Percentiles rank a stretch among this genome's conserved stretches.
phyloP scores from a whole-genome alignment of 306 rosid species.

The Cucurbita ficifolia region DNA sequence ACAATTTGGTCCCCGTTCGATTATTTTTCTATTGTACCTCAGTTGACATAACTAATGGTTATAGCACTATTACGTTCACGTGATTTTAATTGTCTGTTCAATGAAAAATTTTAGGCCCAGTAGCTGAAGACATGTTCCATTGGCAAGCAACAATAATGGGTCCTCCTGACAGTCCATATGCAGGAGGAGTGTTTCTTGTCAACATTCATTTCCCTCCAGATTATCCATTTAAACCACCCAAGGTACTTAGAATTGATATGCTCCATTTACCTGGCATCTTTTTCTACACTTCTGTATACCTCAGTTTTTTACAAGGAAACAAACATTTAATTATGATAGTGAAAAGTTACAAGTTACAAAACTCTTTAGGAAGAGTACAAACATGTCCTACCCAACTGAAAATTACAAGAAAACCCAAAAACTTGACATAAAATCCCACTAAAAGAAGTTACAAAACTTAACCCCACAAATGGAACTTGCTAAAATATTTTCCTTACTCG shows the following conservation, averaged over 20 bases:
- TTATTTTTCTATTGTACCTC: background rate
- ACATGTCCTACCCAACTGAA: background rate
- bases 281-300: background rate
- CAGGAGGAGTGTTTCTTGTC: constrained; percentile 51
- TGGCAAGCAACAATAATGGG: constrained; percentile 38
- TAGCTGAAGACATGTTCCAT: constrained; percentile 9
- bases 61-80: background rate
- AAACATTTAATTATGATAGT: background rate
- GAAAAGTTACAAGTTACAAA: background rate
- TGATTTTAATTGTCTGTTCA: background rate
- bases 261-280: background rate
- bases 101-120: constrained; percentile 32
- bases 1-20: background rate
- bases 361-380: background rate
- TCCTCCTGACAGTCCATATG: constrained; percentile 61
- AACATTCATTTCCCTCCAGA: constrained; percentile 45
- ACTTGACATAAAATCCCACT: background rate
- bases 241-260: background rate
- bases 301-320: background rate
- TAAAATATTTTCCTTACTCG: background rate
- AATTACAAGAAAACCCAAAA: background rate
- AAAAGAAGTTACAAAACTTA: background rate
- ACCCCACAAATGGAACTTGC: background rate
- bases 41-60: background rate
- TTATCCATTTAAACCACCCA: constrained; percentile 10